phyloP scores from a whole-genome alignment of 768 basidiomycete species.

The Lactifluus echinatus region DNA sequence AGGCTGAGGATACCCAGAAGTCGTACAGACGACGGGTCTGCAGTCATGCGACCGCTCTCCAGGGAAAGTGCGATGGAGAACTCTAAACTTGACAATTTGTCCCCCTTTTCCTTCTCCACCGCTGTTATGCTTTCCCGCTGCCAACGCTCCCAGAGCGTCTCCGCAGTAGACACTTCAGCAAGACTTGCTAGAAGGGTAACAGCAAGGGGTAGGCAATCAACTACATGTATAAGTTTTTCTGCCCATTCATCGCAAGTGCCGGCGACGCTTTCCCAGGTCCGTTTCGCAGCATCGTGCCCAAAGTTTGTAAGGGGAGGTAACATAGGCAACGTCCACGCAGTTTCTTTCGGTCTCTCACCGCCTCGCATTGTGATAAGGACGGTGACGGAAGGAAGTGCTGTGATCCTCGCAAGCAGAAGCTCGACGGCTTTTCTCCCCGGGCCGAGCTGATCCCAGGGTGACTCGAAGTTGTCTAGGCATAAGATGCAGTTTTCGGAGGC shows the following conservation, averaged over 20 bases:
- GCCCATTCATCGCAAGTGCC: slow-evolving; percentile 11
- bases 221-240: slow-evolving; percentile 12
- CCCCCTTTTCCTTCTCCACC: slow-evolving; percentile 10
- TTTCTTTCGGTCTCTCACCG: slow-evolving; percentile 11
- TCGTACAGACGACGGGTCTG: background rate
- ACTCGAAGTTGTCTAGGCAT: slow-evolving; percentile 36
- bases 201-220: slow-evolving; percentile 14
- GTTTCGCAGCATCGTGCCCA: slow-evolving; percentile 3
- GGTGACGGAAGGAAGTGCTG: slow-evolving; percentile 9
- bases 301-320: slow-evolving; percentile 11
- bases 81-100: slow-evolving; percentile 9
- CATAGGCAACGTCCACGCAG: slow-evolving; percentile 14
- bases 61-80: slow-evolving; percentile 14
- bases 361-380: slow-evolving; percentile 15
- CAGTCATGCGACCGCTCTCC: slow-evolving; percentile 7
- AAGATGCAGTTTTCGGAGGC: slow-evolving; percentile 26
- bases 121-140: slow-evolving; percentile 9
- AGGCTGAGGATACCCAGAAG: slow-evolving; percentile 11
- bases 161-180: slow-evolving; percentile 9
- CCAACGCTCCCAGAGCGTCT: slow-evolving; percentile 17
- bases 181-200: slow-evolving; percentile 11
- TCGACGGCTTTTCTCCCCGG: slow-evolving; percentile 8
- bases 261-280: slow-evolving; percentile 11
- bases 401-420: slow-evolving; percentile 4
- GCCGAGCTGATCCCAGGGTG: slow-evolving; percentile 28